phyloP scores from a whole-genome alignment of 2,329 filamentous ascomycete species.

The Colletotrichum sp. region DNA sequence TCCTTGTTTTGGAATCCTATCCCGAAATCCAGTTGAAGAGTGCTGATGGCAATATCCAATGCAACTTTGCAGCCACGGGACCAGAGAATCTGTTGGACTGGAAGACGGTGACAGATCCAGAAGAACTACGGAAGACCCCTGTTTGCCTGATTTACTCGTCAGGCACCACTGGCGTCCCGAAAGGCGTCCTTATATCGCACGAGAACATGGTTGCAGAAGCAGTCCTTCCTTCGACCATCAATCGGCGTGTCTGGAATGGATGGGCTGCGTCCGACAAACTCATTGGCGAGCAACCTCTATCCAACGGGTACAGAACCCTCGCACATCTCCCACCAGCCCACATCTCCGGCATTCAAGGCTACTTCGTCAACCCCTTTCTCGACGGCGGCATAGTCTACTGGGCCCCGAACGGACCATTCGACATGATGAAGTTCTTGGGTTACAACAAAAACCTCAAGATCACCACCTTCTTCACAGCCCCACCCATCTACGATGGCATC shows the following conservation, averaged over 20 bases:
- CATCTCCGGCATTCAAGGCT: slow-evolving; percentile 5
- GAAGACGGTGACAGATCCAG: neutral
- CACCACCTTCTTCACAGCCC: neutral
- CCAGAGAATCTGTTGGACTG: neutral
- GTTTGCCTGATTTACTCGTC: neutral
- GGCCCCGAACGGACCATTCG: neutral
- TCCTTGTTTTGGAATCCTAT: neutral
- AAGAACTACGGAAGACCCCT: neutral
- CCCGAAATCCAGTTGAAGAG: neutral
- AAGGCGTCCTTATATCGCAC: neutral
- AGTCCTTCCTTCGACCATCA: neutral
- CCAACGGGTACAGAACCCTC: neutral
- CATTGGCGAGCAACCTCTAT: neutral
- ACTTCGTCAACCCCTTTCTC: slow-evolving; percentile 1
- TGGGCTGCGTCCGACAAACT: neutral
- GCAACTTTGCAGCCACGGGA: neutral
- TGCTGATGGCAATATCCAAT: neutral
- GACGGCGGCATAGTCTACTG: slow-evolving; percentile 7
- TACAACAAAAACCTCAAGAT: neutral
- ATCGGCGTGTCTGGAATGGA: neutral
- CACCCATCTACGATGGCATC: slow-evolving; percentile 5
- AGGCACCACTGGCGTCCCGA: neutral
- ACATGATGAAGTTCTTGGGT: neutral
- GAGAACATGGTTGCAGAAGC: neutral
- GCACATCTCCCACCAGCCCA: slow-evolving; percentile 7